Evolutionary conservation across 306 rosid genomes (phyloP).

Genomic region (Quercus glauca): DNA sequence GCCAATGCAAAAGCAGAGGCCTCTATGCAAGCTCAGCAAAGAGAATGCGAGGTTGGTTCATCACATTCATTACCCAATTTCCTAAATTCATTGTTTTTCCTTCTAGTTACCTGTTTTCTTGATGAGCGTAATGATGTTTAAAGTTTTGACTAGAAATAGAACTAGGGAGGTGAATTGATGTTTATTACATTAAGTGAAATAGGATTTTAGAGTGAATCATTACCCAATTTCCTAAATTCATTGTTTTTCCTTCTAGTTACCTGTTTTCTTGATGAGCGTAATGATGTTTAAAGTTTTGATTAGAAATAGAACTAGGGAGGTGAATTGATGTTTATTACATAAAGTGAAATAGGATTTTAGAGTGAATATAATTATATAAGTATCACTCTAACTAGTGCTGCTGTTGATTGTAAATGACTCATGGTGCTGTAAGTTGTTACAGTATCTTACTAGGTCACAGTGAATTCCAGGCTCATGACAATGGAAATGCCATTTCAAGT

Average conservation of each 20-base stretch:
- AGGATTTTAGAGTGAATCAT: background rate
- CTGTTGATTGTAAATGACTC: background rate
- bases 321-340: background rate
- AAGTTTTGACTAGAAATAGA: too few relatives aligned
- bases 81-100: background rate
- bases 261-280: too few relatives aligned
- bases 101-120: too few relatives aligned
- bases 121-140: too few relatives aligned
- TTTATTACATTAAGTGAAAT: too few relatives aligned
- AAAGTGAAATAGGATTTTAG: too few relatives aligned
- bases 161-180: background rate
- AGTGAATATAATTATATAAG: too few relatives aligned
- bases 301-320: background rate
- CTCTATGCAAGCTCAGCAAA: slow-evolving; percentile 48
- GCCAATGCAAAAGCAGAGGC: slow-evolving; percentile 60
- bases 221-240: background rate
- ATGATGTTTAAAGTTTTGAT: too few relatives aligned
- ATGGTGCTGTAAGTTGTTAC: background rate
- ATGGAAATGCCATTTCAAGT: background rate
- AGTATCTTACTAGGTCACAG: background rate
- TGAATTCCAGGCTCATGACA: background rate
- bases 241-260: background rate
- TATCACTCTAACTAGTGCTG: too few relatives aligned
- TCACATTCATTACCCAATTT: background rate
- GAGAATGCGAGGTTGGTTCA: slow-evolving; percentile 56